Conservation (phyloP, 257 asterid species). For the Perilla frutescens region DNA sequence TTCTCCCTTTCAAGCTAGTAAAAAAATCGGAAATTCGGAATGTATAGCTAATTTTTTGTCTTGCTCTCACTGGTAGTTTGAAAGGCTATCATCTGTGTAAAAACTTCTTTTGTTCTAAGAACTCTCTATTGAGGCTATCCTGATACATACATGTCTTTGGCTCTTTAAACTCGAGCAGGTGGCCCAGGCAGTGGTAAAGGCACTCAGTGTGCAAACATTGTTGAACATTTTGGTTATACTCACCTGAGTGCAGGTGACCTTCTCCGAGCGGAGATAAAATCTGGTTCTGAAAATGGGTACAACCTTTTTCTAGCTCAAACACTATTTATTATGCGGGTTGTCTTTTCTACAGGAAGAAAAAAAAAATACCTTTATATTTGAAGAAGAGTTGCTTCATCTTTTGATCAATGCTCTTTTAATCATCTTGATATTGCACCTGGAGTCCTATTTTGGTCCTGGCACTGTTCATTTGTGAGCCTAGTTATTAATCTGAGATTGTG, state of each 20-base stretch:
- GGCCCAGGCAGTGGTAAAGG: constrained; percentile 99
- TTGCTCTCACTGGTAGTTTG: constrained; percentile 52
- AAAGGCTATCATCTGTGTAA: constrained; percentile 3
- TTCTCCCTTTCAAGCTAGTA: constrained; percentile 6
- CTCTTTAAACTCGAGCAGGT: constrained; percentile 57
- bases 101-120: neutral
- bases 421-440: neutral
- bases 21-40: neutral
- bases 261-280: constrained; percentile 86
- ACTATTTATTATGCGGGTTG: neutral
- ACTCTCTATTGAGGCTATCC: constrained; percentile 1
- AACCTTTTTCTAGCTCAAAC: neutral
- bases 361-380: neutral
- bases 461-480: neutral
- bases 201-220: constrained; percentile 91
- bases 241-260: constrained; percentile 99
- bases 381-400: constrained; percentile 28
- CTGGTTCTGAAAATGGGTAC: constrained; percentile 71
- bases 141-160: constrained; percentile 24
- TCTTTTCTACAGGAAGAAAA: neutral
- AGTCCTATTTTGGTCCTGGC: constrained; percentile 2
- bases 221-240: constrained; percentile 78
- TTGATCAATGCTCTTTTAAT: constrained; percentile 22
- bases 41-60: neutral
- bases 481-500: neutral